Conservation (phyloP, 768 basidiomycete genomes). For the Boletales sp. region DNA sequence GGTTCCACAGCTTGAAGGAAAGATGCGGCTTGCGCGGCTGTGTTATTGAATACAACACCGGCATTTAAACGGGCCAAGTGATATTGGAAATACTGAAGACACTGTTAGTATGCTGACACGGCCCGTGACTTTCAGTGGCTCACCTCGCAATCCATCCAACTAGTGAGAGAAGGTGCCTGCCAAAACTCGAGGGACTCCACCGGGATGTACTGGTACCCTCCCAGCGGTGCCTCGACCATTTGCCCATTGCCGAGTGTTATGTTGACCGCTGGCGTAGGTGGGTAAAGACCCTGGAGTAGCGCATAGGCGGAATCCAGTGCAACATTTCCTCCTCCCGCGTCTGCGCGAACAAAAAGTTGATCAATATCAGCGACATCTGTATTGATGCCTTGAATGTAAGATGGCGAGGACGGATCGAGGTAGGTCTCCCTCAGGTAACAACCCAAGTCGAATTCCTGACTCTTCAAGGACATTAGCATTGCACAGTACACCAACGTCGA, state of each 20-base stretch:
- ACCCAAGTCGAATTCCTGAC: conserved; percentile 64
- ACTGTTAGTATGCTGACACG: not conserved
- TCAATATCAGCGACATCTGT: conserved; percentile 63
- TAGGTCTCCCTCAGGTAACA: conserved; percentile 56
- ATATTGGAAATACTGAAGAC: conserved; percentile 23
- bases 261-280: conserved; percentile 62
- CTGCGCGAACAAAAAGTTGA: conserved; percentile 72
- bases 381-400: conserved; percentile 64
- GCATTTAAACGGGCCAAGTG: conserved; percentile 22
- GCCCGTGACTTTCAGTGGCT: not conserved
- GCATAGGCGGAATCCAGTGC: conserved; percentile 84
- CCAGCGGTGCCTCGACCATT: conserved; percentile 67
- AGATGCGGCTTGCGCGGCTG: conserved; percentile 49
- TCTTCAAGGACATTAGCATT: conserved; percentile 2
- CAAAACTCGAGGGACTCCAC: conserved; percentile 54
- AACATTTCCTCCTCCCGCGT: conserved; percentile 74
- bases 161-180: conserved; percentile 62
- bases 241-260: conserved; percentile 73
- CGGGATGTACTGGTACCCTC: conserved; percentile 84
- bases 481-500: not conserved
- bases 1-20: conserved; percentile 67
- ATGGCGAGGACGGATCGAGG: conserved; percentile 56
- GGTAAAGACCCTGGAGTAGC: conserved; percentile 80
- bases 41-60: conserved; percentile 49
- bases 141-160: conserved; percentile 65